phyloP scores from a whole-genome alignment of 2,329 filamentous ascomycete genomes.

The Apiospora aurea region DNA sequence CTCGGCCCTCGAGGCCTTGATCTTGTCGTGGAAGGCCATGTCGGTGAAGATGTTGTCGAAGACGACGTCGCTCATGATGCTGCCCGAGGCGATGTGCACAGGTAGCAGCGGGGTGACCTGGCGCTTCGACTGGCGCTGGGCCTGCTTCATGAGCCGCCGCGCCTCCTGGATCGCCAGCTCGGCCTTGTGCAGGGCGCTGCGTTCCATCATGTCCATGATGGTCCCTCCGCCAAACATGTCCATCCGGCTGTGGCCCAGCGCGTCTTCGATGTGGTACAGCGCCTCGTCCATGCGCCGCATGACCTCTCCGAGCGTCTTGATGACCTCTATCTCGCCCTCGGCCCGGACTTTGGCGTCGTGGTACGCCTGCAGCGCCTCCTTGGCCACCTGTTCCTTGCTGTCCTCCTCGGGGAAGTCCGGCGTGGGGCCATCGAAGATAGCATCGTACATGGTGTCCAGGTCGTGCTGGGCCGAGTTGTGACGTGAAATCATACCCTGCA shows the following conservation, averaged over 20 bases:
- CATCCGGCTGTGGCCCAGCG: conserved; percentile 45
- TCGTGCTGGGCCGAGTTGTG: conserved; percentile 52
- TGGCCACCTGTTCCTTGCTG: conserved; percentile 47
- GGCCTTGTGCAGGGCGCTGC: conserved; percentile 56
- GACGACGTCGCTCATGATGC: conserved; percentile 57
- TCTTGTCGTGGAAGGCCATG: conserved; percentile 58
- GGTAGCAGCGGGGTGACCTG: conserved; percentile 47
- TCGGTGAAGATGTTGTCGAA: conserved; percentile 63
- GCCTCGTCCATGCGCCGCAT: conserved; percentile 45
- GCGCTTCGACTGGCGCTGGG: conserved; percentile 47
- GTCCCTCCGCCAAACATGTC: conserved; percentile 58
- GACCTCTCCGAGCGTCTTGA: conserved; percentile 49
- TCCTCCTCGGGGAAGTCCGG: conserved; percentile 63
- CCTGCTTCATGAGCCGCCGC: conserved; percentile 47
- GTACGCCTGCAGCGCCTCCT: conserved; percentile 46
- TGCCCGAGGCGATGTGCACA: conserved; percentile 53
- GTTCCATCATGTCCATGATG: conserved; percentile 59
- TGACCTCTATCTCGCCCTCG: conserved; percentile 51
- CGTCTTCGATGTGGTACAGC: conserved; percentile 34
- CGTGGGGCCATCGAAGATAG: conserved; percentile 60
- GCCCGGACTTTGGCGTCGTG: conserved; percentile 44
- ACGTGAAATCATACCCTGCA: conserved; percentile 45
- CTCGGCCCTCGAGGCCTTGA: conserved; percentile 51
- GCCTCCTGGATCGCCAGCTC: conserved; percentile 52
- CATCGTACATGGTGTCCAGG: conserved; percentile 59